These are phyloP conservation scores for Hyaloscypha hepaticicola DNA, from an alignment of 495 filamentous ascomycete species.

Conservation along the genomic window DNA sequence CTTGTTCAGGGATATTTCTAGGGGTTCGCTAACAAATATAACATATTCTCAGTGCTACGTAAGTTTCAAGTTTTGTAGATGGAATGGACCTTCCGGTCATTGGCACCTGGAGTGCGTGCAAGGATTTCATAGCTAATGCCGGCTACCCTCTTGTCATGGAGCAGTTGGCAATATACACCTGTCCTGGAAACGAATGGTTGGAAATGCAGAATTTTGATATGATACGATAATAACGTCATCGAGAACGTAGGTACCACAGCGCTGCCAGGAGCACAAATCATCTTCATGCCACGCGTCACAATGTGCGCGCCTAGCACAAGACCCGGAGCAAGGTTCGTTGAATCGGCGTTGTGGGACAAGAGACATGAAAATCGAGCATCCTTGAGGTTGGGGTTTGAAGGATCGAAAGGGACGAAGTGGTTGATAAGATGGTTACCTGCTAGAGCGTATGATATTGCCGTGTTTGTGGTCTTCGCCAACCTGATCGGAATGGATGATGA, in stretches of 20 bases:
- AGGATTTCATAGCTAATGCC: no score
- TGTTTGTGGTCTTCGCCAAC: constrained; percentile 3
- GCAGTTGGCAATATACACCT: constrained; percentile 1
- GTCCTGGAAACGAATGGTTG: constrained; percentile 2
- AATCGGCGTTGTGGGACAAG: neutral
- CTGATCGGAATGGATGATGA: constrained; percentile 6
- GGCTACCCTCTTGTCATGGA: no score
- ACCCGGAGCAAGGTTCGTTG: constrained; percentile 2
- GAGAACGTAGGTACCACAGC: constrained; percentile 5
- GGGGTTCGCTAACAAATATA: no score
- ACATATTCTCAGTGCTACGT: no score
- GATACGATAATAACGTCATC: constrained; percentile 7
- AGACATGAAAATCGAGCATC: neutral
- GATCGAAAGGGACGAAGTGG: neutral
- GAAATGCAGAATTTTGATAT: constrained; percentile 4
- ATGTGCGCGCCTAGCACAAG: neutral
- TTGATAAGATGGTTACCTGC: constrained; percentile 3
- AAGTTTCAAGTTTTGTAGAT: no score
- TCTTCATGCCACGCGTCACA: constrained; percentile 9
- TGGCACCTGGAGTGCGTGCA: no score
- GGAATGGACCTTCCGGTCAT: no score
- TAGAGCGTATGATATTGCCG: constrained; percentile 6
- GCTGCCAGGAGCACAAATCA: constrained; percentile 2
- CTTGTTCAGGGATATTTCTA: no score
- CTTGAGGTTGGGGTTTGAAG: neutral